Conservation (phyloP, 768 basidiomycete genomes). For the Psilocybe sp. region DNA sequence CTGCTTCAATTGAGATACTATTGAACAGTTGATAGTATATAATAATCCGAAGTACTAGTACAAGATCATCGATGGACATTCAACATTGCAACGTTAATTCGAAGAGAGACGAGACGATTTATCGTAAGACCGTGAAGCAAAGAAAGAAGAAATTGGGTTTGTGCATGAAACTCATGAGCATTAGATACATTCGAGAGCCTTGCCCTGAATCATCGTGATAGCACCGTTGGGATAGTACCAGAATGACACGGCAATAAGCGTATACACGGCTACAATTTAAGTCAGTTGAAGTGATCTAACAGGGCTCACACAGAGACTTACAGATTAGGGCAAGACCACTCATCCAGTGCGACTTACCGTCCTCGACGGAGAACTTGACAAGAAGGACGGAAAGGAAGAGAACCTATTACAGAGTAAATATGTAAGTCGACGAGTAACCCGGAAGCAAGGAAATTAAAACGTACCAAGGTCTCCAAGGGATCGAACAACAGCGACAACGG, state of each 20-base stretch:
- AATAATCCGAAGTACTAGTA: too few relatives aligned
- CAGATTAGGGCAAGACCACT: conserved; percentile 37
- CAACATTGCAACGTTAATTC: too few relatives aligned
- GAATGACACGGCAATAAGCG: conserved; percentile 34
- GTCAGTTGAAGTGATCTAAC: too few relatives aligned
- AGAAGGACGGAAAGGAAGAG: conserved; percentile 39
- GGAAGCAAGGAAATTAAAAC: conserved; percentile 7
- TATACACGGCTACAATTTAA: conserved; percentile 35
- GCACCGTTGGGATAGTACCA: conserved; percentile 38
- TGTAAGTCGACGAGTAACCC: background rate
- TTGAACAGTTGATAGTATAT: too few relatives aligned
- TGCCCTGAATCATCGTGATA: conserved; percentile 29
- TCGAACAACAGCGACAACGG: conserved; percentile 38
- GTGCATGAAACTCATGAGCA: background rate
- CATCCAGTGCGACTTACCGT: conserved; percentile 49
- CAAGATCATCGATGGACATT: too few relatives aligned
- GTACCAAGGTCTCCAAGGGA: conserved; percentile 35
- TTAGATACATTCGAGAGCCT: conserved; percentile 24
- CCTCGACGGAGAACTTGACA: conserved; percentile 42
- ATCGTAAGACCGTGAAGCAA: too few relatives aligned
- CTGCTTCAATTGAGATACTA: too few relatives aligned
- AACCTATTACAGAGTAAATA: conserved; percentile 15
- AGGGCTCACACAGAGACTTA: too few relatives aligned
- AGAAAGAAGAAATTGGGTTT: too few relatives aligned
- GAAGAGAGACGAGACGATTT: too few relatives aligned